A percentile compares a stretch with the other conserved stretches of the same genome.
phyloP scores from a whole-genome alignment of 306 rosid genomes.

The Quercus alba region DNA sequence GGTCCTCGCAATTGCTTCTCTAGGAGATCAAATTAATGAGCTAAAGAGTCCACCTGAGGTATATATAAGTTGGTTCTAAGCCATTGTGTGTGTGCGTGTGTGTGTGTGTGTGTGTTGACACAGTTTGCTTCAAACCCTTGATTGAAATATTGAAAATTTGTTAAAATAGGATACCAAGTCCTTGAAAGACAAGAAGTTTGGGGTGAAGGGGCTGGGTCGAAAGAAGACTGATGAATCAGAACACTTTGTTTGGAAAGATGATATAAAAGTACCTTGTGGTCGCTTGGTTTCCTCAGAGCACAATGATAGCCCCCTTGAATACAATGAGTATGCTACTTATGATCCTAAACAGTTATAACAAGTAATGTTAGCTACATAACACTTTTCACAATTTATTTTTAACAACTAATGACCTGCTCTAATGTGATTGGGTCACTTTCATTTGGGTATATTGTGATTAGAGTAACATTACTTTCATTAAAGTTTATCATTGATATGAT shows the following conservation, averaged over 20 bases:
- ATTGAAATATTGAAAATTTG: neutral
- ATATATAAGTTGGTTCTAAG: neutral
- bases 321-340: conserved; percentile 73
- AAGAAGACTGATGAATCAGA: conserved; percentile 78
- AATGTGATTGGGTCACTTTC: too few relatives aligned
- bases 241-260: conserved; percentile 76
- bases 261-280: conserved; percentile 80
- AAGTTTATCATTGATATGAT: too few relatives aligned
- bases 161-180: conserved; percentile 49
- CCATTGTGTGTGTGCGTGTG: too few relatives aligned
- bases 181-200: conserved; percentile 58
- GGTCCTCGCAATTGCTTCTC: conserved; percentile 79
- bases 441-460: too few relatives aligned
- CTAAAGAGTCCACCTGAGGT: conserved; percentile 55
- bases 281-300: conserved; percentile 50
- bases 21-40: conserved; percentile 52
- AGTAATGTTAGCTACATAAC: too few relatives aligned
- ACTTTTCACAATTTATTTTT: too few relatives aligned
- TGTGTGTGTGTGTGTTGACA: neutral
- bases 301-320: conserved; percentile 65
- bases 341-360: conserved; percentile 66
- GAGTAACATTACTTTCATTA: too few relatives aligned
- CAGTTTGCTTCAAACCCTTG: neutral
- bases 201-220: conserved; percentile 67
- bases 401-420: too few relatives aligned